Evolutionary conservation across 352 stramenopile genomes (phyloP), one percentile per base, ranked within the genome.

Genomic region (Phytophthora vignae): DNA sequence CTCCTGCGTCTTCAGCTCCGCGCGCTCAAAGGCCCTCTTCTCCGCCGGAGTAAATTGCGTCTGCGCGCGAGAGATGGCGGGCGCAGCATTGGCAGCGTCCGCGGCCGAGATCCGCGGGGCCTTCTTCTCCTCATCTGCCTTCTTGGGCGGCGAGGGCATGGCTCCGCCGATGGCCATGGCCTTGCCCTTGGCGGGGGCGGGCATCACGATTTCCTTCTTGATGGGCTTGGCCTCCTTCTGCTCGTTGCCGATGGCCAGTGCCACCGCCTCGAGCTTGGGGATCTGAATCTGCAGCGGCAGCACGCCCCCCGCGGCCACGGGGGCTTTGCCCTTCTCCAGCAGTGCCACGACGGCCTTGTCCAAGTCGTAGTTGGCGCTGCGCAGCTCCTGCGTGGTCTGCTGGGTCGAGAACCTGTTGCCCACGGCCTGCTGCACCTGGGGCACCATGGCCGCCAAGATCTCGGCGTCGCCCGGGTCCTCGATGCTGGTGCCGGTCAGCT

Each of bases 311-410:
- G 25, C 44, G 42, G 62, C 62, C 8, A 52, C 50, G 0, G 64
- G n/a, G n/a, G 83, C 85, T 66, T 91, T 90, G 54, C 77, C 71
- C 61, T 88, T 91, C 63, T 94, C 87, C 63, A 96, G 66, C 17
- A 96, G 73, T 55, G 81, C 82, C 33, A 94, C 80, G 14, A 95
- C 86, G 0, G 89, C 74, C 67, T 90, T 86, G 65, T 95, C 87
- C 54, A 91, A 50, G 56, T 96, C 88, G 67, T 96, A 96, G 67
- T 96, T 96, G 70, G 84, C 63, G 10, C 58, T 64, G 40, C 89
- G 85, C 52, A 96, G 70, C 64, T 90, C 85, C 29, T 92, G 82
- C 4, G 82, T 77, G 63, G 95, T 80, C 73, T 93, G 81, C n/a
- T 77, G 55, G 25, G 82, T 57, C 19, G 84, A 80, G 56, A 93